phyloP scores from a whole-genome alignment of 768 basidiomycete genomes.

The Porpolomopsis calyptriformis region DNA sequence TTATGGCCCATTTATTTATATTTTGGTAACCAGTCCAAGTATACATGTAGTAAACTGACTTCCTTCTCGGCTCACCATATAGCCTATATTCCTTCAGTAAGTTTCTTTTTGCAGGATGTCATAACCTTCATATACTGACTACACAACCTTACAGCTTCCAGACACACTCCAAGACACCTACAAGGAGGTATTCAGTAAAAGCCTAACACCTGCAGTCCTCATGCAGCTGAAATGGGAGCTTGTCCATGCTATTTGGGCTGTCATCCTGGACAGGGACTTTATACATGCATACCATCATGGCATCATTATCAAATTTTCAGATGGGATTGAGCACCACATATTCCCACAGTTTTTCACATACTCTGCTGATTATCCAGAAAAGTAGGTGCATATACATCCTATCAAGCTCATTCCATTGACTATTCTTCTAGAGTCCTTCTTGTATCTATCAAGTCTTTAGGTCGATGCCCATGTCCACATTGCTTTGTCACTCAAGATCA shows the following conservation, averaged over 20 bases:
- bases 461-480: not conserved
- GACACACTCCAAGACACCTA: conserved; percentile 6
- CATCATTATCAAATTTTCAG: conserved; percentile 18
- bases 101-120: not conserved
- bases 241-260: conserved; percentile 6
- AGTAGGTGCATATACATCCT: conserved; percentile 6
- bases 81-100: conserved; percentile 23
- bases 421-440: conserved; percentile 5
- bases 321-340: conserved; percentile 12
- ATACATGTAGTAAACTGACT: conserved; percentile 15
- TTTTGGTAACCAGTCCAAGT: conserved; percentile 28
- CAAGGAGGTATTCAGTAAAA: not conserved
- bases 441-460: not conserved
- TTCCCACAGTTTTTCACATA: conserved; percentile 16
- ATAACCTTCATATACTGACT: not conserved
- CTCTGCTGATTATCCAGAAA: conserved; percentile 22
- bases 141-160: conserved; percentile 1
- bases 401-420: conserved; percentile 1
- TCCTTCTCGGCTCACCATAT: conserved; percentile 17
- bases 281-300: conserved; percentile 17
- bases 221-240: conserved; percentile 16
- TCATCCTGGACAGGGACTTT: conserved; percentile 17
- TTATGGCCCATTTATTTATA: conserved; percentile 27
- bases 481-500: not conserved
- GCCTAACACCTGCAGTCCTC: conserved; percentile 1